Percentiles rank a stretch among this genome's conserved stretches.
phyloP scores from a whole-genome alignment of 495 filamentous ascomycete genomes.

The Neurospora tetrasperma region DNA sequence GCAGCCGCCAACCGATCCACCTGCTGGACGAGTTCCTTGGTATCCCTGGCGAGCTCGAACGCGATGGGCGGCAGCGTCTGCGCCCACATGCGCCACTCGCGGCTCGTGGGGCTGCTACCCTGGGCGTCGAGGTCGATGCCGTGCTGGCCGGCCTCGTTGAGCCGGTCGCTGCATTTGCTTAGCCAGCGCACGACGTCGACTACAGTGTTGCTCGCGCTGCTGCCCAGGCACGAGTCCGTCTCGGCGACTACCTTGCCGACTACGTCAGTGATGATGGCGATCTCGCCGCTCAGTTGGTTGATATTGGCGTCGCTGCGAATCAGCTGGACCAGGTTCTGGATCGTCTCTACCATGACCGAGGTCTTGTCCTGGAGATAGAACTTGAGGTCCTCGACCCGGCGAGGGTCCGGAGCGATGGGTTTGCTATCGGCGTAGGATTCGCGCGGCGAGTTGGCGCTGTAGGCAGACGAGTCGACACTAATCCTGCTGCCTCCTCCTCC shows the following conservation, averaged over 20 bases:
- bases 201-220: conserved; percentile 25
- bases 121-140: conserved; percentile 44
- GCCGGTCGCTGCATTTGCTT: conserved; percentile 50
- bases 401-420: conserved; percentile 22
- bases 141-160: conserved; percentile 57
- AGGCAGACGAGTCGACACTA: conserved; percentile 43
- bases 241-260: conserved; percentile 58
- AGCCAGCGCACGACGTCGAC: conserved; percentile 52
- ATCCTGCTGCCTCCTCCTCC: conserved; percentile 19
- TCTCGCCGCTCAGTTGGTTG: conserved; percentile 55
- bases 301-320: conserved; percentile 64
- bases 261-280: conserved; percentile 58
- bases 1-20: conserved; percentile 27
- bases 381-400: conserved; percentile 61
- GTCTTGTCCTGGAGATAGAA: conserved; percentile 81
- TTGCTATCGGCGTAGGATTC: conserved; percentile 36
- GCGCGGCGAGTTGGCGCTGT: conserved; percentile 44
- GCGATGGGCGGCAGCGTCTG: conserved; percentile 71
- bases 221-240: conserved; percentile 44
- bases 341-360: conserved; percentile 66
- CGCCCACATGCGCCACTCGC: conserved; percentile 51
- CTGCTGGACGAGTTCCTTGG: conserved; percentile 56
- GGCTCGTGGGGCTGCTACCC: conserved; percentile 35
- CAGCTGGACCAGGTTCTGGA: conserved; percentile 68
- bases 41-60: conserved; percentile 77